Evolutionary conservation across 129 eudicot genomes (phyloP).

Genomic region (Escallonia rubra): DNA sequence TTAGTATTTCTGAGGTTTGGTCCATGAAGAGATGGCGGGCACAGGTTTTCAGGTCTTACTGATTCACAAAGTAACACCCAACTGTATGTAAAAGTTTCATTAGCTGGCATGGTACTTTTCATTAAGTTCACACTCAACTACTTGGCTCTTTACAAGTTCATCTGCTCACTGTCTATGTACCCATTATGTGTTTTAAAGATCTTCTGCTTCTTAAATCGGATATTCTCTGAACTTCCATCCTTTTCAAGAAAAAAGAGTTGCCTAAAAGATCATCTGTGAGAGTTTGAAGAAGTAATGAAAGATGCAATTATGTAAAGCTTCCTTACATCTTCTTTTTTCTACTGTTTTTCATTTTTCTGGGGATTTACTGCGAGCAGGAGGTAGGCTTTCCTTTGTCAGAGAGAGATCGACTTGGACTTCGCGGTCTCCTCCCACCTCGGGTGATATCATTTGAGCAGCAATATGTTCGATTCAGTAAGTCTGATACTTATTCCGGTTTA

Average conservation of each 20-base stretch:
- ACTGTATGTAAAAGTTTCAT: no score
- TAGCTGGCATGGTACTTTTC: no score
- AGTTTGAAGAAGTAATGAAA: conserved; percentile 2
- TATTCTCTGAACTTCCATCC: background rate
- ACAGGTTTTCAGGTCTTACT: background rate
- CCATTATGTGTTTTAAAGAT: background rate
- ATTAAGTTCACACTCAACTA: no score
- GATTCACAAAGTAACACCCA: background rate
- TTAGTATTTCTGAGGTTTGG: background rate
- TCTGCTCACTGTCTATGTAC: background rate
- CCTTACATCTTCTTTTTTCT: background rate
- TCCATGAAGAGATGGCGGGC: background rate
- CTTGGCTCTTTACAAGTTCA: background rate
- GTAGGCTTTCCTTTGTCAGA: conserved; percentile 97
- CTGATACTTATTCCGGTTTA: conserved; percentile 4
- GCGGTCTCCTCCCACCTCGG: conserved; percentile 99
- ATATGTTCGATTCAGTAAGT: conserved; percentile 91
- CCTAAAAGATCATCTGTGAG: conserved; percentile 1
- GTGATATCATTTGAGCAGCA: conserved; percentile 96
- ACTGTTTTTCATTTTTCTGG: background rate
- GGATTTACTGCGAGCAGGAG: conserved; percentile 53
- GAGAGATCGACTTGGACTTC: conserved; percentile 96
- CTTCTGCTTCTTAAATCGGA: background rate
- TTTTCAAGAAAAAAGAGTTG: conserved; percentile 4
- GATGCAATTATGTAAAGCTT: background rate